Evolutionary conservation across 768 basidiomycete genomes (phyloP).

Genomic region (Calocera cornea): DNA sequence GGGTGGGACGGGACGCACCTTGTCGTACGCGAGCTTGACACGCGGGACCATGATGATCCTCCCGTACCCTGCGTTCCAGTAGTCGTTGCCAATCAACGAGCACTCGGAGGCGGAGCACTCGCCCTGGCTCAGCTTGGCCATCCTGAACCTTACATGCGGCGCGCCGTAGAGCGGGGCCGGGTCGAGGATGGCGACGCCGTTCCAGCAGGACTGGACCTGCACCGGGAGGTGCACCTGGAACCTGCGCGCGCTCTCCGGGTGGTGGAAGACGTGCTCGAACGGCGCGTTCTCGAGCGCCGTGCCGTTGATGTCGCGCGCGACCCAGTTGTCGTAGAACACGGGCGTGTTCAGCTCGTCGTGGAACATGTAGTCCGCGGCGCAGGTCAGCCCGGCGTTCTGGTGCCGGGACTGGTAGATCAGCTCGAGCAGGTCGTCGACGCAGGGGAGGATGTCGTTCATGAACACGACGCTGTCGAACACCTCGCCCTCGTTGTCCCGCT

Average conservation of each 20-base stretch:
- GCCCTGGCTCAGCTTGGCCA: conserved; percentile 75
- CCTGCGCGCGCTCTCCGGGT: conserved; percentile 54
- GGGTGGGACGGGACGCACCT: conserved; percentile 33
- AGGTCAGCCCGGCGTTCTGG: conserved; percentile 97
- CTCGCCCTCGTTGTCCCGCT: conserved; percentile 82
- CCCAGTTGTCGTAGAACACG: conserved; percentile 98
- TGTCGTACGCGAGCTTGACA: conserved; percentile 92
- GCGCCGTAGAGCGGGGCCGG: conserved; percentile 89
- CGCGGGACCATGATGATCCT: conserved; percentile 95
- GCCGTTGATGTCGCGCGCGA: conserved; percentile 95
- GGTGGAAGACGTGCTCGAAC: conserved; percentile 87
- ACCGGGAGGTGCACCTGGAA: conserved; percentile 89
- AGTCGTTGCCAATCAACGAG: conserved; percentile 94
- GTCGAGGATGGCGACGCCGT: conserved; percentile 89
- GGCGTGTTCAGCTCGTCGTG: conserved; percentile 88
- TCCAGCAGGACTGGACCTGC: conserved; percentile 98
- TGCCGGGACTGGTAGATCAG: conserved; percentile 87
- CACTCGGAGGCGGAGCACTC: conserved; percentile 96
- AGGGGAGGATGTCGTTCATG: conserved; percentile 99
- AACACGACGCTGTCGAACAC: conserved; percentile 94
- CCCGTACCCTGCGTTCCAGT: conserved; percentile 92
- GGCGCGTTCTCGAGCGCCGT: conserved; percentile 97
- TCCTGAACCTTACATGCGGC: conserved; percentile 85
- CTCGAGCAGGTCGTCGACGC: conserved; percentile 93
- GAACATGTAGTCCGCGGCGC: conserved; percentile 98